These are phyloP conservation scores for Cercospora janseana DNA, from an alignment of 2,329 filamentous ascomycete genomes.

Conservation along the genomic window DNA sequence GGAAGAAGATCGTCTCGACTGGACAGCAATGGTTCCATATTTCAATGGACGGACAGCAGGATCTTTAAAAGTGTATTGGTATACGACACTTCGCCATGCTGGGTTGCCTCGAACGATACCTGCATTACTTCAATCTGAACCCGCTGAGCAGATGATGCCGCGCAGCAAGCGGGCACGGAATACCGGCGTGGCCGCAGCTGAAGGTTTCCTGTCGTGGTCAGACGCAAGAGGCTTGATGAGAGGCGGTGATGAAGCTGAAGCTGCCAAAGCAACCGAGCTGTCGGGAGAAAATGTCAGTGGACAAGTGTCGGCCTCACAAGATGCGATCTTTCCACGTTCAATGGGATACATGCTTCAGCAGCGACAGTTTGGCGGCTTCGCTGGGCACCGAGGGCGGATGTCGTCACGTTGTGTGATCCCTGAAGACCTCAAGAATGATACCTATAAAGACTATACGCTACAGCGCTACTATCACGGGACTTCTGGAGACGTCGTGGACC, in stretches of 20 bases:
- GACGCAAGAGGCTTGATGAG: conserved; percentile 15
- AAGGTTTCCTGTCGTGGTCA: conserved; percentile 31
- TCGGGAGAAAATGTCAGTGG: too few relatives aligned
- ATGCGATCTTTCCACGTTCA: conserved; percentile 24
- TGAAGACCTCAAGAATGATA: conserved; percentile 35
- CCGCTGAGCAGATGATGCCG: conserved; percentile 2
- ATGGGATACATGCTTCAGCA: conserved; percentile 28
- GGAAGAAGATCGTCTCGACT: conserved; percentile 40
- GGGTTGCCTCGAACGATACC: not conserved
- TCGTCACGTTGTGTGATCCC: conserved; percentile 13
- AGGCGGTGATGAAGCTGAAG: not conserved
- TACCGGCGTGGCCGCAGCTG: conserved; percentile 10
- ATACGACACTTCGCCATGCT: conserved; percentile 13
- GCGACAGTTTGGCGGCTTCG: conserved; percentile 30
- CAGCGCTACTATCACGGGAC: conserved; percentile 55
- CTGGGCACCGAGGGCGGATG: conserved; percentile 23
- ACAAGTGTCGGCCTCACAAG: conserved; percentile 16
- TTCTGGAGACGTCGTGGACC: conserved; percentile 56
- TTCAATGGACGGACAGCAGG: conserved; percentile 37
- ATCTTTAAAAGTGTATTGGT: conserved; percentile 34
- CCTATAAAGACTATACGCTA: conserved; percentile 43
- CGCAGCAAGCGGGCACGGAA: conserved; percentile 14
- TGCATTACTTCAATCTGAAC: conserved; percentile 5
- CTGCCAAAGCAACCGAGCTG: not conserved
- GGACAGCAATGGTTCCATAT: conserved; percentile 39